Evolutionary conservation across 768 basidiomycete species (phyloP).

Genomic region (Xerocomellus dryophilus): DNA sequence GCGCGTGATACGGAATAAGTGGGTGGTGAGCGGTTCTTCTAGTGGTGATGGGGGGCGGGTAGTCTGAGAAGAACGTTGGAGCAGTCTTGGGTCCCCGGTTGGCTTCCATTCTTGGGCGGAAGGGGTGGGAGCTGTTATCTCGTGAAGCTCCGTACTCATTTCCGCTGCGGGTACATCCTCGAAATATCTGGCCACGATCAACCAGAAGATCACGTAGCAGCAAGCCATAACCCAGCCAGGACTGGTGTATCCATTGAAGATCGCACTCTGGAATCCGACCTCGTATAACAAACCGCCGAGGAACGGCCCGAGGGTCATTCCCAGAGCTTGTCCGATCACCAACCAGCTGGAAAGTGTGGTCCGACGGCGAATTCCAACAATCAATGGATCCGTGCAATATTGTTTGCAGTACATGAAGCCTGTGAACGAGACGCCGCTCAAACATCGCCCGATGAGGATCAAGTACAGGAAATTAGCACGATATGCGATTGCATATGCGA

Average conservation of each 20-base stretch:
- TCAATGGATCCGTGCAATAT: constrained; percentile 63
- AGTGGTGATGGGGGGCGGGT: background rate
- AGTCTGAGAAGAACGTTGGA: background rate
- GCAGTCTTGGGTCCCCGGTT: background rate
- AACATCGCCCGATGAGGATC: constrained; percentile 68
- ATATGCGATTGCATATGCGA: constrained; percentile 63
- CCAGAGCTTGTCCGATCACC: constrained; percentile 59
- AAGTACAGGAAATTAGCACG: constrained; percentile 58
- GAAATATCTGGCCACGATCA: constrained; percentile 34
- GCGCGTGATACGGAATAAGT: constrained; percentile 17
- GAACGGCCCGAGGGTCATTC: constrained; percentile 63
- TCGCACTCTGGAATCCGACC: constrained; percentile 48
- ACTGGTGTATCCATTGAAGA: constrained; percentile 68
- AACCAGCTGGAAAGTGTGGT: constrained; percentile 62
- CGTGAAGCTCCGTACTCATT: constrained; percentile 9
- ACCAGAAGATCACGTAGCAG: constrained; percentile 54
- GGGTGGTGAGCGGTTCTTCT: constrained; percentile 7
- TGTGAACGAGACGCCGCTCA: constrained; percentile 58
- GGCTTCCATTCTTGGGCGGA: constrained; percentile 4
- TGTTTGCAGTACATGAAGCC: constrained; percentile 67
- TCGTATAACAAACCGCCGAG: constrained; percentile 62
- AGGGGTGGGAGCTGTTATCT: background rate
- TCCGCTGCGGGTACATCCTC: constrained; percentile 36
- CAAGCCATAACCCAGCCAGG: constrained; percentile 63
- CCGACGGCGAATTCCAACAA: constrained; percentile 60